phyloP scores from a whole-genome alignment of 2,329 filamentous ascomycete genomes.

The Botrytis byssoidea region DNA sequence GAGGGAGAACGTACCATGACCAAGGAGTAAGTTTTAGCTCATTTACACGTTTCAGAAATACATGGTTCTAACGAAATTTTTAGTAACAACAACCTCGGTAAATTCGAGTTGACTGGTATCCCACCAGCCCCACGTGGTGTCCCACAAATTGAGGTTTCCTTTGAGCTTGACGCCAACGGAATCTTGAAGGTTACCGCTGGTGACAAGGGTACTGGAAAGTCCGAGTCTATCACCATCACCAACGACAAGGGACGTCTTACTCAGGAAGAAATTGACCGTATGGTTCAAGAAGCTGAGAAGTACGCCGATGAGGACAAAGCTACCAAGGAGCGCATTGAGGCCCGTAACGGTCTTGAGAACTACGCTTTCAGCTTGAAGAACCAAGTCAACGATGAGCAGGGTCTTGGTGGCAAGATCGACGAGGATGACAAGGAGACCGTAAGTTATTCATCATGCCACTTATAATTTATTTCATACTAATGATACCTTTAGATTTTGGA shows the following conservation, averaged over 20 bases:
- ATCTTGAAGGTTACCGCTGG: conserved; percentile 94
- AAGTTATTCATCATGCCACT: conserved; percentile 43
- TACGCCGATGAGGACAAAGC: conserved; percentile 99
- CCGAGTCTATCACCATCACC: conserved; percentile 96
- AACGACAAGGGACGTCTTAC: conserved; percentile 99
- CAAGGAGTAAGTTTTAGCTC: conserved; percentile 41
- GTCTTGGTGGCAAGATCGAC: conserved; percentile 96
- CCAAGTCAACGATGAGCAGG: conserved; percentile 95
- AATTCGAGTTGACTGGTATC: conserved; percentile 96
- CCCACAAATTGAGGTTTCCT: conserved; percentile 96
- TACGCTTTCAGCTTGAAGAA: conserved; percentile 99
- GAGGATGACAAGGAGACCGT: conserved; percentile 97
- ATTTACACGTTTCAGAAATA: not conserved
- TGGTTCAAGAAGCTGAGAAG: conserved; percentile 98
- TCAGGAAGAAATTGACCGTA: conserved; percentile 97
- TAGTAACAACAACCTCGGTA: conserved; percentile 95
- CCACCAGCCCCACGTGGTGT: conserved; percentile 93
- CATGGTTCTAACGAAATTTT: not conserved
- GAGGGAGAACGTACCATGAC: conserved; percentile 93
- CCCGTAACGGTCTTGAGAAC: conserved; percentile 96
- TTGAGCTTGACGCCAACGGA: conserved; percentile 97
- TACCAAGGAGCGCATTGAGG: conserved; percentile 93
- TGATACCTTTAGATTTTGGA: conserved; percentile 70
- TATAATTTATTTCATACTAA: conserved; percentile 23
- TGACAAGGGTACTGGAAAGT: conserved; percentile 98